Evolutionary conservation across 768 basidiomycete species (phyloP), one percentile per base, ranked within the genome.

Genomic region (Xanthoconium stramineum): DNA sequence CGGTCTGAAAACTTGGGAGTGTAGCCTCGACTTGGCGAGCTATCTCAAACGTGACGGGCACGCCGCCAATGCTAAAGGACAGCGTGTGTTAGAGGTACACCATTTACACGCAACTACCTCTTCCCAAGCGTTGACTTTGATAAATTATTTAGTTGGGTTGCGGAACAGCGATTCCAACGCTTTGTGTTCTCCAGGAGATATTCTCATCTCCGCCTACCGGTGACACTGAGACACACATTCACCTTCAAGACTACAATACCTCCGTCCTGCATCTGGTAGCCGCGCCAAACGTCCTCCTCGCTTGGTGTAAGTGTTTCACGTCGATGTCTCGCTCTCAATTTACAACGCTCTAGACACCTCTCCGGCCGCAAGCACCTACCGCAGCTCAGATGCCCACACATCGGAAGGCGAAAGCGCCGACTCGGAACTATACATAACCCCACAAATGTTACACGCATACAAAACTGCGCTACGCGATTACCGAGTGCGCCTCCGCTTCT

Each of bases 1-100:
- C 20, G 96, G 96, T 6, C 70, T 98, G 50, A 98, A 98, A 73
- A 98, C 94, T 2, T 99, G 96, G 96, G 96, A 99, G 70, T 96
- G 93, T 61, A 89, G 91, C 47, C 72, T 94, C 14, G 96, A 98
- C 69, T 77, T 98, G 3, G 90, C 89, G 0, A 78, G 82, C 35
- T 88, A 86, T 61, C 74, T 91, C 13, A 74, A 78, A 52, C 63
- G 70, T 20, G 57, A 77, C 44, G 63, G 56, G 1, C 42, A 61
- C 28, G 56, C 54, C 7, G 48, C 73, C 43, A 52, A 56, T 28
- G 60, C 75, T 6, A 65, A 61, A 33, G 88, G 86, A 1, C 82
- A 79, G 62, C 77, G 78, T 15, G 71, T 91, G 11, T 65, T 95
- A 12, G 95, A 95, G 83, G 94, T 90, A 50, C 29, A 14, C 10